Evolutionary conservation across 768 basidiomycete genomes (phyloP).

Genomic region (Suillus americanus): DNA sequence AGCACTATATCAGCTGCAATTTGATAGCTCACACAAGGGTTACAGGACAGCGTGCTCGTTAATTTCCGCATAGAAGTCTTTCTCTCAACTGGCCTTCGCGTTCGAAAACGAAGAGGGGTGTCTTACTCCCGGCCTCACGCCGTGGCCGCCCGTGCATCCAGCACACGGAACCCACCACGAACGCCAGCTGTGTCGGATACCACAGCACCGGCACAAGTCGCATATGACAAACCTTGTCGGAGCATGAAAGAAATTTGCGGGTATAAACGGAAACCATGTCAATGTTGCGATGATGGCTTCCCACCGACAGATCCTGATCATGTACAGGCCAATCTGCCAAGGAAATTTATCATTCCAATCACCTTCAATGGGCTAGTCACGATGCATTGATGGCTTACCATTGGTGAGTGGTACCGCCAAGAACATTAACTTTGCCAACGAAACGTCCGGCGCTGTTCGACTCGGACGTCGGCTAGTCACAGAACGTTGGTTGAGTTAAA

Average conservation of each 20-base stretch:
- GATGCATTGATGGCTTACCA: neutral
- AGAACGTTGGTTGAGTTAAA: neutral
- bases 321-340: neutral
- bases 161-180: neutral
- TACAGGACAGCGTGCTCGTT: neutral
- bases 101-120: neutral
- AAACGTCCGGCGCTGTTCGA: neutral
- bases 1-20: neutral
- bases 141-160: neutral
- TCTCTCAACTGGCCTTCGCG: neutral
- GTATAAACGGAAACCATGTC: neutral
- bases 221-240: neutral
- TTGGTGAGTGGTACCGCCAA: neutral
- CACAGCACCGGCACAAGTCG: neutral
- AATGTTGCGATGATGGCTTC: neutral
- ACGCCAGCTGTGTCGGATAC: neutral
- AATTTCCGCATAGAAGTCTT: neutral
- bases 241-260: neutral
- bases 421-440: neutral
- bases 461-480: neutral
- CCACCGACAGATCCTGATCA: neutral
- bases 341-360: neutral
- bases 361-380: neutral
- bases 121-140: neutral
- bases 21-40: neutral